phyloP scores from a whole-genome alignment of 768 basidiomycete species.

The Cystobasidium onofrii region DNA sequence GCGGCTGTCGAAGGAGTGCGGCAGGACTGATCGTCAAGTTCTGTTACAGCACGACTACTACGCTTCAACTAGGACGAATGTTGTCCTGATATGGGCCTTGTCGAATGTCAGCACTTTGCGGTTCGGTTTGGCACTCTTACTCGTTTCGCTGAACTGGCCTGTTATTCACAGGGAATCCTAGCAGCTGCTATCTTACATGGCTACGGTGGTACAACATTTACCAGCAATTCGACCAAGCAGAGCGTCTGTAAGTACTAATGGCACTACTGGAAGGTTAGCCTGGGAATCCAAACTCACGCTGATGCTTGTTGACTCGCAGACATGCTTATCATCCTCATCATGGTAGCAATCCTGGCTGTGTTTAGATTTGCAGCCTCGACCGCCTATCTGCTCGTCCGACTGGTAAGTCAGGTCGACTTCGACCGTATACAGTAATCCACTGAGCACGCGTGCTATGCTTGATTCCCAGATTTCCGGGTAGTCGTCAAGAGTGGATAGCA shows the following conservation, averaged over 20 bases:
- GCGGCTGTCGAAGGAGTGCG: too few relatives aligned
- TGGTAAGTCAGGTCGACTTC: background rate
- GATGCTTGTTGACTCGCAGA: too few relatives aligned
- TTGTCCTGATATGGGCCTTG: constrained; percentile 70
- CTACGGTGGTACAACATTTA: constrained; percentile 58
- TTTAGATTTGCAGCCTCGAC: constrained; percentile 59
- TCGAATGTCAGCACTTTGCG: constrained; percentile 61
- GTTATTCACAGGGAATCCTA: constrained; percentile 55
- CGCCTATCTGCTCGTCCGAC: constrained; percentile 44
- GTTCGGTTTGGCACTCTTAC: too few relatives aligned
- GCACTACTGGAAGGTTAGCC: too few relatives aligned
- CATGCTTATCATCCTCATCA: constrained; percentile 68
- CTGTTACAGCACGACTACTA: constrained; percentile 71
- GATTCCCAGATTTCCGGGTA: too few relatives aligned
- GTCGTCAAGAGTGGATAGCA: too few relatives aligned
- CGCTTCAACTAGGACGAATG: constrained; percentile 74
- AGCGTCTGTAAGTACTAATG: constrained; percentile 49
- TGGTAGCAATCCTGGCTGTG: constrained; percentile 61
- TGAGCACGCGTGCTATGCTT: too few relatives aligned
- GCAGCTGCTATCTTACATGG: constrained; percentile 62
- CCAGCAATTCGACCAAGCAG: constrained; percentile 52
- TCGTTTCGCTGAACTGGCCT: too few relatives aligned
- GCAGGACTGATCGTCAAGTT: too few relatives aligned
- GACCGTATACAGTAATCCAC: too few relatives aligned
- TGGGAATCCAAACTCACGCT: too few relatives aligned